These are phyloP conservation scores for Aspergillus sclerotiicarbonarius DNA, from an alignment of 495 filamentous ascomycete genomes.

Conservation along the genomic window DNA sequence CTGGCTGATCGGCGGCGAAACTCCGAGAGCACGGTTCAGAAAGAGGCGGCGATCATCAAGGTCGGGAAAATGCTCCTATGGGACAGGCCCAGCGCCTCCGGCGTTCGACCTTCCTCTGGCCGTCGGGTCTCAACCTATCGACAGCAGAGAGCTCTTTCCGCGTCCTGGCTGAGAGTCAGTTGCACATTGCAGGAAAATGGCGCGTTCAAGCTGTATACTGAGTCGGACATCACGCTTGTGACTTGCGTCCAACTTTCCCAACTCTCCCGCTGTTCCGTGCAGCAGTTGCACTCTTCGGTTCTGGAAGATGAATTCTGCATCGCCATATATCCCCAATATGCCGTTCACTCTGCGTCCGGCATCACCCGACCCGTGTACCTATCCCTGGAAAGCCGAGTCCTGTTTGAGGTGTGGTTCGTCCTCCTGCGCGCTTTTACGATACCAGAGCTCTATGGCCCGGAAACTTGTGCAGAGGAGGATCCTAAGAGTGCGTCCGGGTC, in stretches of 20 bases:
- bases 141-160: conserved; percentile 53
- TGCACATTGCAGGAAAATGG: conserved; percentile 95
- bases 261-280: conserved; percentile 83
- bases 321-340: conserved; percentile 84
- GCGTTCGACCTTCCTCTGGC: conserved; percentile 37
- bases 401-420: conserved; percentile 97
- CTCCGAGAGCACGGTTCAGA: conserved; percentile 60
- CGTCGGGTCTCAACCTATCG: conserved; percentile 52
- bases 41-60: conserved; percentile 90
- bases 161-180: conserved; percentile 80
- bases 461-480: conserved; percentile 32
- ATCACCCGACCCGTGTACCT: conserved; percentile 64
- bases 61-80: conserved; percentile 91
- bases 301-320: conserved; percentile 93
- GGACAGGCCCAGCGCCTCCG: conserved; percentile 57
- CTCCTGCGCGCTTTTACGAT: conserved; percentile 89
- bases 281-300: conserved; percentile 86
- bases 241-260: conserved; percentile 86
- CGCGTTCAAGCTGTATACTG: conserved; percentile 84
- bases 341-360: conserved; percentile 54
- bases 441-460: conserved; percentile 82
- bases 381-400: conserved; percentile 77
- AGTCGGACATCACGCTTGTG: conserved; percentile 74
- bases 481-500: conserved; percentile 23
- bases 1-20: conserved; percentile 56